Evolutionary conservation across 163 green algal genomes (phyloP), one percentile per base, ranked within the genome.

Genomic region (Trebouxiophyceae sp.): DNA sequence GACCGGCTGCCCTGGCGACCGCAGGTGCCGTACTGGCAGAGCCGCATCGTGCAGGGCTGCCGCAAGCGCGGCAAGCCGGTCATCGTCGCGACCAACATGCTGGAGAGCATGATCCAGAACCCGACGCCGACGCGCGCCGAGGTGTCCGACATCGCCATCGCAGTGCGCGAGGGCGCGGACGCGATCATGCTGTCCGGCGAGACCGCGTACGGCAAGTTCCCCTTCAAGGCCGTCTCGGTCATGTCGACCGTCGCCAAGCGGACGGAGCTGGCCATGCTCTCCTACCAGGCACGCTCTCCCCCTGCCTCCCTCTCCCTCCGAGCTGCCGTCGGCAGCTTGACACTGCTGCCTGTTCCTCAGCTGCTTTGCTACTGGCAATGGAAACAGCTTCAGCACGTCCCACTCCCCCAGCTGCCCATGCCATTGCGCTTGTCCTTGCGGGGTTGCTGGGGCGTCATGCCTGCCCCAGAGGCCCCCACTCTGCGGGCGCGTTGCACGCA

Each of bases 81-180:
- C 23, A 93, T 95, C 45, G 85, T 92, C 33, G 87, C 87, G 22
- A 95, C 87, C 59, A 93, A 95, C 76, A 95, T 95, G 86, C 74
- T 95, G 33, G 87, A 95, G 74, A 79, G 54, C 58, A 95, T 95
- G 87, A 89, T 92, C 60, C 62, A 78, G 19, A 84, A 91, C 77
- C 81, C 86, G 19, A 89, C 85, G 8, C 87, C 87, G 31, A 93
- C 87, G 1, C 69, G 87, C 4, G 76, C 84, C 16, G 84, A 91
- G 80, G 86, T 93, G 66, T 88, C 78, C 12, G 91, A 97, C 80
- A 95, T 97, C 46, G 84, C 89, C 27, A 95, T 95, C 26, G 88
- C 89, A 1, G 89, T 95, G n/a, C 76, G 90, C 1, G 89, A 96
- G 66, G 89, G 90, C 29, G 81, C 88, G 5, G 90, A 96, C 46